phyloP scores from a whole-genome alignment of 768 basidiomycete species.

The Lactifluus pinguis region DNA sequence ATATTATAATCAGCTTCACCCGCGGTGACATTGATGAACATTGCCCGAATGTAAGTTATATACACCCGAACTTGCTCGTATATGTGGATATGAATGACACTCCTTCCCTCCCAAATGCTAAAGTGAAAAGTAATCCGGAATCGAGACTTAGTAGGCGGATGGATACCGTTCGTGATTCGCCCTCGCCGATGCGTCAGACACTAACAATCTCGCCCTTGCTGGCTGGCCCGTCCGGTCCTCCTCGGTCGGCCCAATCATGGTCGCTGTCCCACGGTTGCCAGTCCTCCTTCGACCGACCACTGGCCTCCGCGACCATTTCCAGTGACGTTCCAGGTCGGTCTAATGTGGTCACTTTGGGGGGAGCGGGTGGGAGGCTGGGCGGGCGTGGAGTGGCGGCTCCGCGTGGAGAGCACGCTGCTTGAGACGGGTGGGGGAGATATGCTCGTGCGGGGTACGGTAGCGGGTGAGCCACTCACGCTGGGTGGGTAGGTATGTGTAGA shows the following conservation, averaged over 20 bases:
- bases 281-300: constrained; percentile 24
- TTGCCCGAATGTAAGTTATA: too few species aligned
- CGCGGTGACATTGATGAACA: too few species aligned
- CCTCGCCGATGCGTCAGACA: constrained; percentile 20
- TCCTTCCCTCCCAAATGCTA: not conserved
- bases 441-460: constrained; percentile 25
- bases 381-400: constrained; percentile 20
- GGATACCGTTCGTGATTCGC: not conserved
- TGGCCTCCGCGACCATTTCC: constrained; percentile 4
- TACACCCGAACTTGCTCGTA: too few species aligned
- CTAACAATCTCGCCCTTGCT: constrained; percentile 26
- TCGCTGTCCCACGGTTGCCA: constrained; percentile 39
- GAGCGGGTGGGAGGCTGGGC: constrained; percentile 20
- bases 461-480: constrained; percentile 35
- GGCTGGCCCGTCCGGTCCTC: constrained; percentile 40
- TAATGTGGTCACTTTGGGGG: constrained; percentile 12
- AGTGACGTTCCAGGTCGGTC: constrained; percentile 12
- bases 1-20: too few species aligned
- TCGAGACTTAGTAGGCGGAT: not conserved
- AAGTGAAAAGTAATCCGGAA: not conserved
- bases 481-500: constrained; percentile 55
- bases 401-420: not conserved
- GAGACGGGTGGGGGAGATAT: constrained; percentile 18
- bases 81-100: too few species aligned
- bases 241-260: constrained; percentile 45